Evolutionary conservation across 2,329 filamentous ascomycete genomes (phyloP).

Genomic region (Didymosphaeria variabile): DNA sequence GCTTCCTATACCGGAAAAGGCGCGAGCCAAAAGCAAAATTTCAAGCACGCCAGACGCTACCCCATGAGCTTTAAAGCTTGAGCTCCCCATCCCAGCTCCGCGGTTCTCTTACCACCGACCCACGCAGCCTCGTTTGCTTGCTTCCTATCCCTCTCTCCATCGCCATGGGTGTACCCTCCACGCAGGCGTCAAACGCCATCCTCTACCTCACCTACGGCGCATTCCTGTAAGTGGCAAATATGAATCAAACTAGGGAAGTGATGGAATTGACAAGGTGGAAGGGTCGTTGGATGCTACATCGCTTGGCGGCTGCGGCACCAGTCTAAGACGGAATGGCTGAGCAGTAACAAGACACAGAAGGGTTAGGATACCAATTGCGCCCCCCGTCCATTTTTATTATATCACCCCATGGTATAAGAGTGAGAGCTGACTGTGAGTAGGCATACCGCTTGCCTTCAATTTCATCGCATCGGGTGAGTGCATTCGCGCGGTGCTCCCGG

Average conservation of each 20-base stretch:
- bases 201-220: constrained; percentile 81
- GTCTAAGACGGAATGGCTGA: constrained; percentile 74
- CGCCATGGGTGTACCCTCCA: constrained; percentile 77
- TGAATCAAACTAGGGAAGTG: constrained; percentile 11
- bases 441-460: constrained; percentile 82
- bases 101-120: constrained; percentile 1
- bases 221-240: constrained; percentile 70
- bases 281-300: constrained; percentile 68
- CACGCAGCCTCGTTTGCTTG: not conserved
- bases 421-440: constrained; percentile 56
- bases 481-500: constrained; percentile 47
- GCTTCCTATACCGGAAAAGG: constrained; percentile 26
- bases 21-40: constrained; percentile 34
- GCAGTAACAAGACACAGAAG: constrained; percentile 83
- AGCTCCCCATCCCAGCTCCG: constrained; percentile 11
- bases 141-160: too few species aligned
- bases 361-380: constrained; percentile 59
- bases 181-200: constrained; percentile 80
- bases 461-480: constrained; percentile 93
- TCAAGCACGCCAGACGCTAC: not conserved
- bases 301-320: constrained; percentile 68
- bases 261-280: constrained; percentile 48
- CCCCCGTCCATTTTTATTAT: not conserved
- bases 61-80: not conserved
- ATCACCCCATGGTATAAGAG: constrained; percentile 11